These are phyloP conservation scores for Mortierella sp. DNA, from an alignment of 371 early-diverging fungal species.

Conservation along the genomic window DNA sequence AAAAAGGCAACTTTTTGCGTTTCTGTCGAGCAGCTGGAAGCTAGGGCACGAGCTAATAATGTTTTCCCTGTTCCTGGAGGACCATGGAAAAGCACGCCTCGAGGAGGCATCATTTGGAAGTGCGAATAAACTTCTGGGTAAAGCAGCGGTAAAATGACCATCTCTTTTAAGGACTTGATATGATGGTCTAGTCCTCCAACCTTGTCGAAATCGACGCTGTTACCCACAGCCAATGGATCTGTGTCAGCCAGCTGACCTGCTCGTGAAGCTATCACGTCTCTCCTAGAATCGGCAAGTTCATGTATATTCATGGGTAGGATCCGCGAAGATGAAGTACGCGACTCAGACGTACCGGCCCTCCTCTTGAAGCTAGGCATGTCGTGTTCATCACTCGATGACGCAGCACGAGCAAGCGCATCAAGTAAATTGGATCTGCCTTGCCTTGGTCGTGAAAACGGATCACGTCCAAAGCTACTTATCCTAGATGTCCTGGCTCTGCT, in stretches of 20 bases:
- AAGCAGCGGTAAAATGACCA: slow-evolving; percentile 79
- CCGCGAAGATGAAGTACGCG: slow-evolving; percentile 34
- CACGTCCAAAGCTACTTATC: slow-evolving; percentile 27
- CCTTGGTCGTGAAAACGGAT: slow-evolving; percentile 29
- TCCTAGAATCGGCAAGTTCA: slow-evolving; percentile 55
- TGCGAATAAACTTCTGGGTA: slow-evolving; percentile 78
- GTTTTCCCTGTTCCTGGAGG: slow-evolving; percentile 81
- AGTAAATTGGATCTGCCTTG: slow-evolving; percentile 32
- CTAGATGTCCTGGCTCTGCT: slow-evolving; percentile 35
- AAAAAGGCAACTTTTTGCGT: slow-evolving; percentile 80
- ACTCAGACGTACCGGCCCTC: slow-evolving; percentile 31
- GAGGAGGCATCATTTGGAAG: slow-evolving; percentile 73
- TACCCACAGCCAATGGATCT: slow-evolving; percentile 57
- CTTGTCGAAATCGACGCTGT: slow-evolving; percentile 63
- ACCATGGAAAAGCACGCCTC: slow-evolving; percentile 77
- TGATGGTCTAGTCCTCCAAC: slow-evolving; percentile 71
- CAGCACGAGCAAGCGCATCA: slow-evolving; percentile 40
- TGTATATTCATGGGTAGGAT: slow-evolving; percentile 60
- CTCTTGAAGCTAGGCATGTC: slow-evolving; percentile 41
- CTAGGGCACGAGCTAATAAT: slow-evolving; percentile 78
- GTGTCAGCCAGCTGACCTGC: slow-evolving; percentile 58
- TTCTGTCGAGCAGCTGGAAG: slow-evolving; percentile 70
- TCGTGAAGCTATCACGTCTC: slow-evolving; percentile 49
- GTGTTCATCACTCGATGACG: slow-evolving; percentile 53
- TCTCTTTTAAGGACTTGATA: slow-evolving; percentile 75